These are phyloP conservation scores for Apiospora hydei DNA, from an alignment of 2,329 filamentous ascomycete genomes.

Conservation along the genomic window DNA sequence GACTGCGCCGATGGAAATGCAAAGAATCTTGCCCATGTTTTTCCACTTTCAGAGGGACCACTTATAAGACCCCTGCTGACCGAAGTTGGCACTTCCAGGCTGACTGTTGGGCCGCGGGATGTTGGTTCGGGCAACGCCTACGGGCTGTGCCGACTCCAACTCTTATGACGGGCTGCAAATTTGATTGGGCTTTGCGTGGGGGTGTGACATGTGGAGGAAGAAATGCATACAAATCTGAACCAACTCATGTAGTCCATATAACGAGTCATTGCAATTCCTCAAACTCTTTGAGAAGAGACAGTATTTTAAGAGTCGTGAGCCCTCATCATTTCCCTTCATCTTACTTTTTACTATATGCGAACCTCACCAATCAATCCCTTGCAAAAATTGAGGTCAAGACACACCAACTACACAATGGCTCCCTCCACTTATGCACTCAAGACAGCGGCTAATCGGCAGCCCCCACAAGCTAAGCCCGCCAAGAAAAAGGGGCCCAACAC, in stretches of 20 bases:
- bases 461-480: neutral
- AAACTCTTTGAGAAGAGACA: neutral
- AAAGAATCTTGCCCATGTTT: neutral
- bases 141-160: slow-evolving; percentile 6
- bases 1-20: neutral
- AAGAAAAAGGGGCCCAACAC: slow-evolving; percentile 17
- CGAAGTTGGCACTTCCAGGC: neutral
- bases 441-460: neutral
- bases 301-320: neutral
- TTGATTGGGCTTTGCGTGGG: neutral
- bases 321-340: neutral
- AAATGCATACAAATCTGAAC: neutral
- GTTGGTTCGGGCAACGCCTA: neutral
- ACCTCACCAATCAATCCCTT: too few species aligned
- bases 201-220: too few species aligned
- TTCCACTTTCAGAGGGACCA: neutral
- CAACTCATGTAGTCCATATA: neutral
- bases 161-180: too few species aligned
- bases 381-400: too few species aligned
- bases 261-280: too few species aligned
- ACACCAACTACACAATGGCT: neutral
- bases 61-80: neutral
- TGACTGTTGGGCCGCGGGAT: slow-evolving; percentile 11
- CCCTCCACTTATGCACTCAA: neutral
- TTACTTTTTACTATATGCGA: too few species aligned